Evolutionary conservation across 805 yeast species (phyloP).

Genomic region (Metschnikowia similis): DNA sequence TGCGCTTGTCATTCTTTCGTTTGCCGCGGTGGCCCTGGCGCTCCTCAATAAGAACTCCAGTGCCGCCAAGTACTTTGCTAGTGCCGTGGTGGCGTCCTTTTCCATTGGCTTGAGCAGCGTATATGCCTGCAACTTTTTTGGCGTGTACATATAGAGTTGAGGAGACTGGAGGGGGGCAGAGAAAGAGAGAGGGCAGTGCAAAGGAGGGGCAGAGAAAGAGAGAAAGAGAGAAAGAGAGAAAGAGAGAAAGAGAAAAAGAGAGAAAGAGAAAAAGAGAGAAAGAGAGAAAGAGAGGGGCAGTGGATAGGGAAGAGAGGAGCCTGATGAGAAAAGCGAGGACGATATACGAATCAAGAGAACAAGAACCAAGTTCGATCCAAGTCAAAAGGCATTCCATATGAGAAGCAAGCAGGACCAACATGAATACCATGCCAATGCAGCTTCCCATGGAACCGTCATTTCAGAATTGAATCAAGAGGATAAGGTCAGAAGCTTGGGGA

Average conservation of each 20-base stretch:
- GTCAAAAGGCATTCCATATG: too few species aligned
- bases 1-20: constrained; percentile 13
- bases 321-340: too few species aligned
- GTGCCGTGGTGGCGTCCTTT: constrained; percentile 33
- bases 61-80: constrained; percentile 20
- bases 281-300: too few species aligned
- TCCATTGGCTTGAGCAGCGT: constrained; percentile 36
- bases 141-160: constrained; percentile 35
- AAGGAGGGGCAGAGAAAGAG: not conserved
- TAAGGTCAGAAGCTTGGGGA: too few species aligned
- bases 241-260: not conserved
- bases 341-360: too few species aligned
- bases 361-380: too few species aligned
- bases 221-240: not conserved
- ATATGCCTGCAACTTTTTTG: constrained; percentile 39
- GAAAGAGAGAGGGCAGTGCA: not conserved
- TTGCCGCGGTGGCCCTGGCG: constrained; percentile 14
- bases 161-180: not conserved
- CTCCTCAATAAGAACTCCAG: constrained; percentile 13
- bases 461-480: too few species aligned
- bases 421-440: too few species aligned
- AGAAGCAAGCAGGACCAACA: too few species aligned
- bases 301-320: too few species aligned
- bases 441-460: too few species aligned
- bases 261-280: not conserved